Percentiles rank a stretch among this genome's conserved stretches.
Evolutionary conservation across 2,329 filamentous ascomycete species (phyloP).

Genomic region (Thielaviopsis musarum): DNA sequence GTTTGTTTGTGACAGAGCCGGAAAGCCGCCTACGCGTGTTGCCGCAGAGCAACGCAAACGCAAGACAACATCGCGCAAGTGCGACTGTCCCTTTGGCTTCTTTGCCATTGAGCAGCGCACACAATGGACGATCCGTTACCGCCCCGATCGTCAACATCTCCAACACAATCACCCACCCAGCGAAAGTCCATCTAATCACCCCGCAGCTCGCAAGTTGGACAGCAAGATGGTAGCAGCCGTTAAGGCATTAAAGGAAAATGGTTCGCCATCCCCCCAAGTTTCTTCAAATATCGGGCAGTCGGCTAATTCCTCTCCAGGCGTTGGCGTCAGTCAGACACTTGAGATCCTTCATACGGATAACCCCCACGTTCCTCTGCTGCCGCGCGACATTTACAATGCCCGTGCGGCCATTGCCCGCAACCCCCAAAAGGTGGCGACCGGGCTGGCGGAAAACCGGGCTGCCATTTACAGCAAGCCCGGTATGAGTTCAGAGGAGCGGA

Average conservation of each 20-base stretch:
- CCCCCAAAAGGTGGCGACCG: slow-evolving; percentile 42
- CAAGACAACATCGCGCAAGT: slow-evolving; percentile 51
- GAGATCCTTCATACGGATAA: slow-evolving; percentile 48
- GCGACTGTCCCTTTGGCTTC: slow-evolving; percentile 53
- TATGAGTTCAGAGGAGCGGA: slow-evolving; percentile 45
- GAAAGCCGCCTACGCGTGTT: slow-evolving; percentile 44
- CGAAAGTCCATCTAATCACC: slow-evolving; percentile 49
- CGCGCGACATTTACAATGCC: slow-evolving; percentile 51
- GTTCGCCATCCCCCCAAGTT: slow-evolving; percentile 25
- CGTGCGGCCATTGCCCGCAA: slow-evolving; percentile 50
- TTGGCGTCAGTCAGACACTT: slow-evolving; percentile 48
- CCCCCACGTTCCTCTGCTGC: slow-evolving; percentile 44
- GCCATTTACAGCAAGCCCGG: slow-evolving; percentile 51
- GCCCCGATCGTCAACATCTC: slow-evolving; percentile 40
- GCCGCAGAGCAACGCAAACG: slow-evolving; percentile 47
- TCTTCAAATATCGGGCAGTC: slow-evolving; percentile 10
- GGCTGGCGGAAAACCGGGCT: slow-evolving; percentile 41
- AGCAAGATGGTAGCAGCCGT: slow-evolving; percentile 52
- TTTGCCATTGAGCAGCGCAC: slow-evolving; percentile 52
- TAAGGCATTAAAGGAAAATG: slow-evolving; percentile 47
- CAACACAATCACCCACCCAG: slow-evolving; percentile 49
- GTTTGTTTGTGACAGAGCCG: slow-evolving; percentile 49
- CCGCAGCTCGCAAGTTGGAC: slow-evolving; percentile 47
- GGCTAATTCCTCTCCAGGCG: slow-evolving; percentile 25
- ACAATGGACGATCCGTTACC: slow-evolving; percentile 49